These are phyloP conservation scores for Zanthoxylum bungeanum DNA, from an alignment of 345 rosid species.

Conservation along the genomic window DNA sequence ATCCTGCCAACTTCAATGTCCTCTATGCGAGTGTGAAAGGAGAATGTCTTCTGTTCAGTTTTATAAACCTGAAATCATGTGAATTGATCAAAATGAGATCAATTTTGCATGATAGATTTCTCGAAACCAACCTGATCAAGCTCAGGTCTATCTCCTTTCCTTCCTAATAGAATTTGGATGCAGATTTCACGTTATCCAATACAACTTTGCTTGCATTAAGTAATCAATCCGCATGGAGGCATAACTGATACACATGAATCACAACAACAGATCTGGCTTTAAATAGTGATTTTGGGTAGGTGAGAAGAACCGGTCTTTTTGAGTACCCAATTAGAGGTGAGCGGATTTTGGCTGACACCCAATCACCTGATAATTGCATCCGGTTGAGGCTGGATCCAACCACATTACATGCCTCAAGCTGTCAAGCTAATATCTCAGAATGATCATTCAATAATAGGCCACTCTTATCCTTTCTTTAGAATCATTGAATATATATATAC, in stretches of 20 bases:
- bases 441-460: background rate
- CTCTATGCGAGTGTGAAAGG: background rate
- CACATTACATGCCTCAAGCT: background rate
- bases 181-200: background rate
- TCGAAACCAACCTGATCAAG: conserved; percentile 3
- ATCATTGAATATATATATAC: background rate
- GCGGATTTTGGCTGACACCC: background rate
- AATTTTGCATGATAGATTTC: background rate
- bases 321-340: background rate
- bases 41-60: background rate
- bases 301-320: background rate
- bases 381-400: background rate
- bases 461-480: background rate
- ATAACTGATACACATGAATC: background rate
- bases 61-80: conserved; percentile 9
- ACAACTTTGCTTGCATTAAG: background rate
- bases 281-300: background rate
- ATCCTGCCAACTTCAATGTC: background rate
- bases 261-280: background rate
- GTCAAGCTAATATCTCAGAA: background rate
- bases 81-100: background rate
- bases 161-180: too few relatives aligned
- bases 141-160: background rate
- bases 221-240: background rate
- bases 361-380: background rate